Base-by-base conservation (phyloP, 2,329 filamentous ascomycete species). In the Fusarium bulbicola region DNA sequence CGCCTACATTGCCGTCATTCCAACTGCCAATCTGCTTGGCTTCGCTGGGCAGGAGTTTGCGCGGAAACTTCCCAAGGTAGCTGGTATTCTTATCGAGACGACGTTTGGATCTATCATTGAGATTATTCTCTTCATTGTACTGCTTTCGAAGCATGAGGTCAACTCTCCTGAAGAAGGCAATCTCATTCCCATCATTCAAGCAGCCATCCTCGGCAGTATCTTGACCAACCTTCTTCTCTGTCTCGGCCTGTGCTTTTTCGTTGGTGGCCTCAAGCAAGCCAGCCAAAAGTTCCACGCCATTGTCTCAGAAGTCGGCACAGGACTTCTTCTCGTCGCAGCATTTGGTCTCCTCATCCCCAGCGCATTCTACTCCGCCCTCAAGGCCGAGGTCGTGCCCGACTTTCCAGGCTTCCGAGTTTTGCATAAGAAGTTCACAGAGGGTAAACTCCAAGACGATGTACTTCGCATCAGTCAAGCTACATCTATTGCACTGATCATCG, bases 201-300 rank as follows among this genome's bases (percentile, higher is more conserved):
- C 90, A 60, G 91, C 91, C 8, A 92, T 93, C 57, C 83, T 93
- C 1, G 91, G 91, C 18, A 92, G 90, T 5, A 91, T 93, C 49
- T 78, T 93, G 56, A 91, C 92, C 18, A 93, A 93, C 52, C 80
- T 92, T 36, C 81, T 93, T 15, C 86, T 93, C 3, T 93, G 91
- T 70, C 81, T 93, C 34, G 91, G 91, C 0, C 79, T 89, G 36
- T 93, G 91, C 78, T 93, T 93, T 81, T 87, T 92, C 60, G 85
- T 89, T 20, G 91, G 92, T 32, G 91, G 91, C 10, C 76, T 92
- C 20, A 85, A 85, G 53, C 86, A 88, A 45, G 83, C 89, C 16
- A 86, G 88, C 67, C 88, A 92, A 73, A 84, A 84, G 39, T 92
- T 93, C 79, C 88, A 92, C 71, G 86, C 89, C 62, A 89, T 89